Evolutionary conservation across 2,329 filamentous ascomycete genomes (phyloP).

Genomic region (Dactylellina parvicollis): DNA sequence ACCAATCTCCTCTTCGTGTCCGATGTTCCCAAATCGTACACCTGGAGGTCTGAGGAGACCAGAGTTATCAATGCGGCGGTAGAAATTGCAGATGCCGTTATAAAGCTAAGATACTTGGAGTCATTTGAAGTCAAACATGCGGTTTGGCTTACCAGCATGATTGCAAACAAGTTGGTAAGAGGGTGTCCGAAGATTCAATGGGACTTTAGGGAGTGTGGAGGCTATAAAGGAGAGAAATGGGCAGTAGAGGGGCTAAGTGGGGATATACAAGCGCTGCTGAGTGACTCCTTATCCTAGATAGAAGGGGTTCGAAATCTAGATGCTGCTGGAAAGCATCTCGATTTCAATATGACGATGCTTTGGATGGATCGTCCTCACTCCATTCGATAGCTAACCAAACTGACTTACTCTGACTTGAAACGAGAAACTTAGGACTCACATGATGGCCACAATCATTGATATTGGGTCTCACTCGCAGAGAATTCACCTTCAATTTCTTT

Average conservation of each 20-base stretch:
- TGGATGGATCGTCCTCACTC: too few species aligned
- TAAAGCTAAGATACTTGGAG: constrained; percentile 53
- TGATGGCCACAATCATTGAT: too few species aligned
- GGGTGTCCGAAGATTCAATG: constrained; percentile 53
- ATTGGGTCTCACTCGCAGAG: too few species aligned
- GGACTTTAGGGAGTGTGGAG: constrained; percentile 57
- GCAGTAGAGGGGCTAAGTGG: constrained; percentile 37
- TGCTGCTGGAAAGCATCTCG: too few species aligned
- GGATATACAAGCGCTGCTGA: constrained; percentile 29
- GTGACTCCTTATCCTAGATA: too few species aligned
- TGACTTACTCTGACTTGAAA: too few species aligned
- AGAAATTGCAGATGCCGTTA: constrained; percentile 56
- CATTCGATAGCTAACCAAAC: too few species aligned
- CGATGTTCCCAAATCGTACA: constrained; percentile 58
- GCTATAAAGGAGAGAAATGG: constrained; percentile 56
- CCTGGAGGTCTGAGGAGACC: constrained; percentile 57
- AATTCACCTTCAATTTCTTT: too few species aligned
- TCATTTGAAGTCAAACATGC: constrained; percentile 55
- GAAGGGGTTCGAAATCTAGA: too few species aligned
- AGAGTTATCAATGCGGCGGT: constrained; percentile 54
- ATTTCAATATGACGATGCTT: too few species aligned
- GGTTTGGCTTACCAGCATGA: constrained; percentile 56
- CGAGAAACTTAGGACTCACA: too few species aligned
- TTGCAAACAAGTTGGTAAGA: constrained; percentile 54
- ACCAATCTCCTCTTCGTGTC: constrained; percentile 58